phyloP scores from a whole-genome alignment of 495 filamentous ascomycete species.

The Talaromyces proteolyticus region DNA sequence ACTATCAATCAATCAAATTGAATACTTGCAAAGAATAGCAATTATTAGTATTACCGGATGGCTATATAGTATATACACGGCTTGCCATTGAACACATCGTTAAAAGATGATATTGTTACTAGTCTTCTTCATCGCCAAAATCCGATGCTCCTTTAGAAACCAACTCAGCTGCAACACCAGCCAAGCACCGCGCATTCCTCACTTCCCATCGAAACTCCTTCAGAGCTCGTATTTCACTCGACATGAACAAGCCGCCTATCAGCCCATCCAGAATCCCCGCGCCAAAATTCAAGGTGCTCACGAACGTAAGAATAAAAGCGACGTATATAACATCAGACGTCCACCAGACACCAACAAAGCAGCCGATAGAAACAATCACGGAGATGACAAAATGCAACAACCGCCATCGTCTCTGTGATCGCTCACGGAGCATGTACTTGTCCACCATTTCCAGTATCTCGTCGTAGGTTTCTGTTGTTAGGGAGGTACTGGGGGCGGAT shows the following conservation, averaged over 20 bases:
- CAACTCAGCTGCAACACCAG: slow-evolving; percentile 14
- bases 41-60: background rate
- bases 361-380: slow-evolving; percentile 58
- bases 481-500: slow-evolving; percentile 21
- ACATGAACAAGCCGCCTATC: slow-evolving; percentile 81
- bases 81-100: background rate
- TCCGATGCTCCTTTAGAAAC: background rate
- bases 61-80: background rate
- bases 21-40: background rate
- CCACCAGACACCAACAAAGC: slow-evolving; percentile 82
- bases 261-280: slow-evolving; percentile 78
- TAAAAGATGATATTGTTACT: background rate
- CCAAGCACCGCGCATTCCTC: slow-evolving; percentile 50
- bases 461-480: slow-evolving; percentile 58
- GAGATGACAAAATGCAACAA: slow-evolving; percentile 66
- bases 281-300: slow-evolving; percentile 69
- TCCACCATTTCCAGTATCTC: slow-evolving; percentile 63
- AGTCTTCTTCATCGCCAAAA: background rate
- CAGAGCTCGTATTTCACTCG: slow-evolving; percentile 74
- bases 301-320: slow-evolving; percentile 71
- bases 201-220: slow-evolving; percentile 96
- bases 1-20: background rate
- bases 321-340: slow-evolving; percentile 62
- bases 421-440: slow-evolving; percentile 62
- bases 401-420: slow-evolving; percentile 61